Conservation (phyloP, 1,284 basidiomycete species). For the Singerocomus inundabilis region DNA sequence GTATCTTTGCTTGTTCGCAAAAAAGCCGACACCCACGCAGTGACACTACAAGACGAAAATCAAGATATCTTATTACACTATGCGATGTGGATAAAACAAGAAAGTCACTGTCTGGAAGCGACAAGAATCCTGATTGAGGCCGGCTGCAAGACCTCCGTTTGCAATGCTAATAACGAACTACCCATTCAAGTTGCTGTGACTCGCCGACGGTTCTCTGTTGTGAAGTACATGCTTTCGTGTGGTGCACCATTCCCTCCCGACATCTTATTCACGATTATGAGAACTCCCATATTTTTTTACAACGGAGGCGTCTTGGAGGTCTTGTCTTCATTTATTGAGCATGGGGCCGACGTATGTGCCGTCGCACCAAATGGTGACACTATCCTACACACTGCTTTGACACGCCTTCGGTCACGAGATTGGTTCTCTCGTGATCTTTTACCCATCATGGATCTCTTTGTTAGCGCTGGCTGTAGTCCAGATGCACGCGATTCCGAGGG, state of each 20-base stretch:
- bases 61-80: background rate
- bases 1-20: background rate
- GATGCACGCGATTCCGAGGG: background rate
- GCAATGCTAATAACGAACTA: too few species aligned
- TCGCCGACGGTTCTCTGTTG: background rate
- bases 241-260: background rate
- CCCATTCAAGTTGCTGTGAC: background rate
- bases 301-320: accelerated
- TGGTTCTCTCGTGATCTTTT: too few species aligned
- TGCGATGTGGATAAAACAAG: accelerated
- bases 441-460: background rate
- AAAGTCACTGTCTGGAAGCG: background rate
- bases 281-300: too few species aligned
- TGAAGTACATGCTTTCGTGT: background rate
- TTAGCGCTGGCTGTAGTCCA: background rate
- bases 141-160: background rate
- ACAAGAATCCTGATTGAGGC: background rate
- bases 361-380: background rate
- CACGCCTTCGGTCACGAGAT: too few species aligned
- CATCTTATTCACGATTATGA: too few species aligned
- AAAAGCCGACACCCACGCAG: background rate
- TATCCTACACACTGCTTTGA: background rate
- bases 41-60: background rate
- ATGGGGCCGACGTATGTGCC: background rate
- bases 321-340: background rate